These are phyloP conservation scores for Steccherinum ochraceum DNA, from an alignment of 768 basidiomycete species.

Conservation along the genomic window DNA sequence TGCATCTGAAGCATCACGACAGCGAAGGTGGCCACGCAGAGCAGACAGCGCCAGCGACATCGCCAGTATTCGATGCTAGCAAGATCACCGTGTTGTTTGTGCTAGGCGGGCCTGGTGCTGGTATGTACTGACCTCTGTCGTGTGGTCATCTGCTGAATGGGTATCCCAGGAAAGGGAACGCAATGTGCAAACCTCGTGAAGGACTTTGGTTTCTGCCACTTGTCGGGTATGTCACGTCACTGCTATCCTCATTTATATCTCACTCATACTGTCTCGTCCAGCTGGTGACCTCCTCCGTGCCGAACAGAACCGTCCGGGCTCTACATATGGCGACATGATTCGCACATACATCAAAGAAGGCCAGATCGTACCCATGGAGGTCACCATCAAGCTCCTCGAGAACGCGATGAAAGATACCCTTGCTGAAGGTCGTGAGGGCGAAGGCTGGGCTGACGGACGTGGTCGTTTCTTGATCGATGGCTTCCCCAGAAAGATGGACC, in stretches of 20 bases:
- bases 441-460: slow-evolving; percentile 62
- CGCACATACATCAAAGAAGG: slow-evolving; percentile 86
- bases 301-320: slow-evolving; percentile 84
- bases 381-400: slow-evolving; percentile 92
- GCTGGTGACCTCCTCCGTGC: slow-evolving; percentile 97
- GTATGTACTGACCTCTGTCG: too few species aligned
- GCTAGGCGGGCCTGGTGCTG: slow-evolving; percentile 95
- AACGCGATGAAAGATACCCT: slow-evolving; percentile 79
- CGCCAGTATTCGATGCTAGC: slow-evolving; percentile 54
- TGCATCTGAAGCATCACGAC: slow-evolving; percentile 24
- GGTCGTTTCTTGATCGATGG: slow-evolving; percentile 95
- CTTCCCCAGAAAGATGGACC: slow-evolving; percentile 98
- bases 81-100: slow-evolving; percentile 91
- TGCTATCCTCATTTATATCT: slow-evolving; percentile 6
- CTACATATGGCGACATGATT: slow-evolving; percentile 79
- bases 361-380: slow-evolving; percentile 91
- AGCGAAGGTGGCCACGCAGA: slow-evolving; percentile 6
- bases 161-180: slow-evolving; percentile 83
- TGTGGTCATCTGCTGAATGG: slow-evolving; percentile 2
- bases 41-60: slow-evolving; percentile 4
- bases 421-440: slow-evolving; percentile 30
- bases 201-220: slow-evolving; percentile 85
- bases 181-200: slow-evolving; percentile 83
- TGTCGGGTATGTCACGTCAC: slow-evolving; percentile 60
- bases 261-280: slow-evolving; percentile 22